phyloP scores from a whole-genome alignment of 1,284 basidiomycete species.

The Papiliotrema flavescens region DNA sequence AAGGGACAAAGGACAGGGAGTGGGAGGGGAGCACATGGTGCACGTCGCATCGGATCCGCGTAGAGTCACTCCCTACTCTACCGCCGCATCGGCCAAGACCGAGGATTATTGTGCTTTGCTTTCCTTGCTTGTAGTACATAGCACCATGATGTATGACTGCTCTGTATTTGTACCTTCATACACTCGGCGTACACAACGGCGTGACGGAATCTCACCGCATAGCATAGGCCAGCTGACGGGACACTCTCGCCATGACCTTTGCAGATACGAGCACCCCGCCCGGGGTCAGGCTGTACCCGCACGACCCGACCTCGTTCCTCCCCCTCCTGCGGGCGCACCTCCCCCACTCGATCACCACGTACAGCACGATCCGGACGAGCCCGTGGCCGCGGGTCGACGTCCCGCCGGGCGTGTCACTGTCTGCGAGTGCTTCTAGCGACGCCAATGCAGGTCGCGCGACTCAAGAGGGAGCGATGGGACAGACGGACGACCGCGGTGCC shows the following conservation, averaged over 20 bases:
- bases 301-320: conserved; percentile 10
- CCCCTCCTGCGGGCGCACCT: conserved; percentile 15
- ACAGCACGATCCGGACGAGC: conserved; percentile 11
- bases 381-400: background rate
- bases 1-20: background rate
- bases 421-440: too few species aligned
- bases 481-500: background rate
- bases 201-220: too few species aligned
- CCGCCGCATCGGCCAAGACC: too few species aligned
- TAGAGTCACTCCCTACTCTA: background rate
- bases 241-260: too few species aligned
- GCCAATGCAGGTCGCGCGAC: background rate
- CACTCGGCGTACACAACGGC: too few species aligned
- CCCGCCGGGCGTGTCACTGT: background rate
- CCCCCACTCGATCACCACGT: conserved; percentile 11
- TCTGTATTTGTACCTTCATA: too few species aligned
- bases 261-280: background rate
- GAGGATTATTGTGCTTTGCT: too few species aligned
- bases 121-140: too few species aligned
- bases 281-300: conserved; percentile 10
- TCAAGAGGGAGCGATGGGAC: too few species aligned
- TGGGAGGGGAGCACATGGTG: background rate
- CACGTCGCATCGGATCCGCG: background rate
- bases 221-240: too few species aligned
- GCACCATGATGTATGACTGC: too few species aligned